Conservation (phyloP, 2,329 filamentous ascomycete species). For the Pseudogymnoascus sp. region DNA sequence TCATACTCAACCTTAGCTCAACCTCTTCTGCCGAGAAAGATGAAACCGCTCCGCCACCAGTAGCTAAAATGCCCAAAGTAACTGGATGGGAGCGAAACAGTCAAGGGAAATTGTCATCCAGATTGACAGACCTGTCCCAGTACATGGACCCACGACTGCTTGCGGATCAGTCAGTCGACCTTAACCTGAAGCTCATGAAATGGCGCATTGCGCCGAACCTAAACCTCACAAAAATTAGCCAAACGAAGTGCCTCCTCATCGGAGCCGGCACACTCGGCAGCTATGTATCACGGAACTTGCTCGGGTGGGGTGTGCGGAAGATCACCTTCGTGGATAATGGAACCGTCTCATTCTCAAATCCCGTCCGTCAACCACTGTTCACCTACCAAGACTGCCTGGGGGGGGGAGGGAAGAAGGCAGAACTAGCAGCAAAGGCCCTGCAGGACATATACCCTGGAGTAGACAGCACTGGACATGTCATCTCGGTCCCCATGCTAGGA, state of each 20-base stretch:
- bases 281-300: slow-evolving; percentile 82
- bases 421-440: slow-evolving; percentile 69
- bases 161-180: slow-evolving; percentile 87
- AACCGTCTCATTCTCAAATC: slow-evolving; percentile 89
- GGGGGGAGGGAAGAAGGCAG: slow-evolving; percentile 77
- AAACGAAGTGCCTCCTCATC: slow-evolving; percentile 79
- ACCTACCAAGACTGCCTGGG: slow-evolving; percentile 79
- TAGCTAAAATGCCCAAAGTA: slow-evolving; percentile 65
- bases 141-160: slow-evolving; percentile 86
- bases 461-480: slow-evolving; percentile 65
- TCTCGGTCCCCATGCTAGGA: slow-evolving; percentile 91
- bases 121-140: slow-evolving; percentile 73
- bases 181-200: slow-evolving; percentile 97
- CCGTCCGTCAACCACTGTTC: slow-evolving; percentile 88
- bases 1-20: slow-evolving; percentile 50
- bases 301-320: slow-evolving; percentile 92
- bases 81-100: slow-evolving; percentile 91
- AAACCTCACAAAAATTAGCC: slow-evolving; percentile 79
- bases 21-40: slow-evolving; percentile 22
- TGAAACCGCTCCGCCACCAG: slow-evolving; percentile 14
- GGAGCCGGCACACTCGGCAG: slow-evolving; percentile 89
- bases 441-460: slow-evolving; percentile 86
- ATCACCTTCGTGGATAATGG: slow-evolving; percentile 96
- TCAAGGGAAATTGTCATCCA: slow-evolving; percentile 66
- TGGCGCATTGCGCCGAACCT: slow-evolving; percentile 90